Base-by-base conservation (phyloP, 371 early-diverging fungal genomes). In the Spraguea lophii region DNA sequence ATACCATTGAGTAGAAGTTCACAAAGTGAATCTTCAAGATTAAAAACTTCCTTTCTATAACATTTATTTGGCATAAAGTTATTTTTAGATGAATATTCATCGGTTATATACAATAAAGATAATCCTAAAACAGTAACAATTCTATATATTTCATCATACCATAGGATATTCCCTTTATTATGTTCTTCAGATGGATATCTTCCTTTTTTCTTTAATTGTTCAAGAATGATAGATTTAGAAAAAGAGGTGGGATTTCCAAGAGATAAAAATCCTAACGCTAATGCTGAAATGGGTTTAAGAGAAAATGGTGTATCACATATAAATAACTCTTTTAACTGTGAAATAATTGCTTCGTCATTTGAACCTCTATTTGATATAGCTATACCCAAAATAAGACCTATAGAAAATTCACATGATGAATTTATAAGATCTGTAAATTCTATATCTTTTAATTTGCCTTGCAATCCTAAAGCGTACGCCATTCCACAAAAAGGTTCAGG, bases 1-100 rank as follows among this genome's bases (percentile, higher is more conserved):
- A 57, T 46, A 17, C 57, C 57, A 42, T 57, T 57, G 1, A 50
- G 13, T 27, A 57, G 30, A 6, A 57, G 41, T 32, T 57, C 57
- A 45, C 46, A 46, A 27, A 57, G 22, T 7, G 20, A 30, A 22
- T 57, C 43, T 27, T 57, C 20, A n/a, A 49, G 26, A 26, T 48
- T 17, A 17, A 55, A 34, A 43, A 34, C 47, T 36, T 37, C 36
- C 17, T 27, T n/a, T n/a, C n/a, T n/a, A n/a, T n/a, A n/a, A n/a
- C n/a, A n/a, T n/a, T n/a, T n/a, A n/a, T n/a, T n/a, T n/a, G n/a
- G n/a, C n/a, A n/a, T n/a, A n/a, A n/a, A n/a, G n/a, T n/a, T n/a
- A n/a, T n/a, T n/a, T n/a, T n/a, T n/a, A n/a, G 37, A 9, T 17
- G 7, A 0, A 35, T 37, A 4, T 9, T 22, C 6, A 15, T 39